Percentiles rank a stretch among this genome's conserved stretches.
Evolutionary conservation across 495 filamentous ascomycete genomes (phyloP).

Genomic region (Echria macrotheca): DNA sequence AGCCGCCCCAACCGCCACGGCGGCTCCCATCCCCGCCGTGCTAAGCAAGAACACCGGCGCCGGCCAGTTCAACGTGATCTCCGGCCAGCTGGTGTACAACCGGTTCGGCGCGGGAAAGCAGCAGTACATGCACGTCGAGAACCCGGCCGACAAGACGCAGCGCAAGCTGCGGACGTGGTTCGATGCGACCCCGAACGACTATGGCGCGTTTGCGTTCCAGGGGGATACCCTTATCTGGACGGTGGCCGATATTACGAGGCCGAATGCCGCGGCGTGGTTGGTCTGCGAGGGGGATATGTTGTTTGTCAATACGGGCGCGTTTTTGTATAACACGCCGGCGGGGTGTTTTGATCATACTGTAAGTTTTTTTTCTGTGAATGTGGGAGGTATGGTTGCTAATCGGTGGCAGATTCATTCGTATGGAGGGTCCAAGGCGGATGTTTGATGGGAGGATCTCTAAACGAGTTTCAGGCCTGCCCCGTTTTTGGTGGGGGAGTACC

Average conservation of each 20-base stretch:
- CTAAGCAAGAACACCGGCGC: slow-evolving; percentile 37
- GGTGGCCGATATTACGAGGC: slow-evolving; percentile 32
- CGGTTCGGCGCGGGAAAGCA: slow-evolving; percentile 4
- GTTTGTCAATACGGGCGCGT: slow-evolving; percentile 47
- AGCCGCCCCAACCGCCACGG: slow-evolving; percentile 26
- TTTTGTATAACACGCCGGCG: slow-evolving; percentile 41
- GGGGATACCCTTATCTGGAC: slow-evolving; percentile 46
- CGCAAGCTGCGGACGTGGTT: slow-evolving; percentile 31
- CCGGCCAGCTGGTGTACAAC: slow-evolving; percentile 43
- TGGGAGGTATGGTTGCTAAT: slow-evolving; percentile 1
- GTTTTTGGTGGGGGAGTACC: too few species aligned
- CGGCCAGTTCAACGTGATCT: slow-evolving; percentile 45
- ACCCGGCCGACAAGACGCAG: slow-evolving; percentile 34
- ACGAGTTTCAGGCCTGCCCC: too few species aligned
- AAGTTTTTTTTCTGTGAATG: slow-evolving; percentile 13
- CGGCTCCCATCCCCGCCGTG: slow-evolving; percentile 28
- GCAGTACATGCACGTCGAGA: slow-evolving; percentile 26
- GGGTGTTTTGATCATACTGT: slow-evolving; percentile 49
- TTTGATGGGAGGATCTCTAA: slow-evolving; percentile 3
- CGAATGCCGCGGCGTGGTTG: slow-evolving; percentile 44
- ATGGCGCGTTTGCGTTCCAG: slow-evolving; percentile 43
- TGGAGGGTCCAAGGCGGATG: slow-evolving; percentile 14
- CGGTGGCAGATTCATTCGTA: slow-evolving; percentile 20
- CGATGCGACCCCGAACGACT: slow-evolving; percentile 31
- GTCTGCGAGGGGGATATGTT: slow-evolving; percentile 38